Conservation (phyloP, 2,329 filamentous ascomycete species). For the Fusarium chlamydosporum region DNA sequence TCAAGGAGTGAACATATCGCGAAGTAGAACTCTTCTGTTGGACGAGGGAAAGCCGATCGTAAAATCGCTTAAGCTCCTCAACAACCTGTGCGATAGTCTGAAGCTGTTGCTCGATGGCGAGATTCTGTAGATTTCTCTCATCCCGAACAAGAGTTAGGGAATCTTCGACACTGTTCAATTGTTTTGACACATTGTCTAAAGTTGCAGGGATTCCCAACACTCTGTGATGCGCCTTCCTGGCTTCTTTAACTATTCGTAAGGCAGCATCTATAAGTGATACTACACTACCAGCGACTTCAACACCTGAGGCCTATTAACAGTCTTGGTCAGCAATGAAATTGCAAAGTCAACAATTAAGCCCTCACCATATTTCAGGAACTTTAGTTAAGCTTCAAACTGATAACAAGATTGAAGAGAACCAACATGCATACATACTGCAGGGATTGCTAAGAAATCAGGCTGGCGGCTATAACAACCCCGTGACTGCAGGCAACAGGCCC, state of each 20-base stretch:
- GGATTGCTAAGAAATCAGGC: background rate
- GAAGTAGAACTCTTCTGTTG: background rate
- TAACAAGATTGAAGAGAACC: too few species aligned
- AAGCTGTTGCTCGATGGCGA: background rate
- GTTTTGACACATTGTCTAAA: background rate
- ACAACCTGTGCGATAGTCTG: background rate
- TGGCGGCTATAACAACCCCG: background rate
- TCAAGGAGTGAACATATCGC: background rate
- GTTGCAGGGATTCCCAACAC: background rate
- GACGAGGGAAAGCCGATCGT: background rate
- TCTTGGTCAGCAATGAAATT: background rate
- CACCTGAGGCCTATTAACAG: background rate
- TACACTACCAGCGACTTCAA: background rate
- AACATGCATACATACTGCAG: background rate
- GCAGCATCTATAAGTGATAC: conserved; percentile 1
- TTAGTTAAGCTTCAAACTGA: background rate
- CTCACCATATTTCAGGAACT: background rate
- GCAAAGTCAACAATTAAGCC: too few species aligned
- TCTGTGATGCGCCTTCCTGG: background rate
- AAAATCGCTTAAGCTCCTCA: background rate
- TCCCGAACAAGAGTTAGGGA: background rate
- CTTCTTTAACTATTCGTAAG: background rate
- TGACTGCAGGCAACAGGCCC: background rate
- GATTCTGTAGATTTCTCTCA: background rate
- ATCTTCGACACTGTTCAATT: background rate